Base-by-base conservation (phyloP, 257 asterid species). In the Przewalskia tangutica region DNA sequence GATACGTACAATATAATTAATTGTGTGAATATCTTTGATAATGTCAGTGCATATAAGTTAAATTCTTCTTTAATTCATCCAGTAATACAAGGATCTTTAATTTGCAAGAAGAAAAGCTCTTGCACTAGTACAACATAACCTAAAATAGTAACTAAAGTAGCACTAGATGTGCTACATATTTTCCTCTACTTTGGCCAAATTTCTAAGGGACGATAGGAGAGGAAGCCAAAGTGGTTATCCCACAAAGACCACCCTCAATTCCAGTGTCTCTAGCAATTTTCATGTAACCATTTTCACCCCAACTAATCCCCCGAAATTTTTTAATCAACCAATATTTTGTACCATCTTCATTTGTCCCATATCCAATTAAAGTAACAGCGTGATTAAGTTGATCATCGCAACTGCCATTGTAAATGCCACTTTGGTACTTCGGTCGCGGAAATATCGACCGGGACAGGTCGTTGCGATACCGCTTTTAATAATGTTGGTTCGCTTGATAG, bases 231-330 rank as follows among this genome's bases (percentile, higher is more conserved):
- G 51, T 67, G n/a, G 86, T 65, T 27, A 83, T 67, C 16, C 81
- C 16, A 79, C 86, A 83, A 10, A 79, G 80, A 4, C 86, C 86
- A 7, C 58, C 64, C 16, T 68, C 7, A 54, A 44, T 64, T 18
- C 51, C 77, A 14, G 34, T 40, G 11, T 79, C 81, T 20, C 83
- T 80, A 55, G 76, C 53, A 7, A 83, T 79, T 82, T 42, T 83
- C 51, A 83, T 83, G 0, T 83, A 83, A 18, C 86, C 86, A 46
- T 83, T 79, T 44, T 83, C 83, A 11, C 85, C 83, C 85, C 83
- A 83, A 42, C 20, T 54, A 0, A 23, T 4, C 13, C 84, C 84
- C 84, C 84, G 67, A 5, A 80, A 81, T 4, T 68, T 81, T 80
- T 81, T 81, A 8, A 81, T n/a, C 5, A 81, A 0, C 84, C 84